Base-by-base conservation (phyloP, 106 monocot genomes). In the Iris macrosiphon region DNA sequence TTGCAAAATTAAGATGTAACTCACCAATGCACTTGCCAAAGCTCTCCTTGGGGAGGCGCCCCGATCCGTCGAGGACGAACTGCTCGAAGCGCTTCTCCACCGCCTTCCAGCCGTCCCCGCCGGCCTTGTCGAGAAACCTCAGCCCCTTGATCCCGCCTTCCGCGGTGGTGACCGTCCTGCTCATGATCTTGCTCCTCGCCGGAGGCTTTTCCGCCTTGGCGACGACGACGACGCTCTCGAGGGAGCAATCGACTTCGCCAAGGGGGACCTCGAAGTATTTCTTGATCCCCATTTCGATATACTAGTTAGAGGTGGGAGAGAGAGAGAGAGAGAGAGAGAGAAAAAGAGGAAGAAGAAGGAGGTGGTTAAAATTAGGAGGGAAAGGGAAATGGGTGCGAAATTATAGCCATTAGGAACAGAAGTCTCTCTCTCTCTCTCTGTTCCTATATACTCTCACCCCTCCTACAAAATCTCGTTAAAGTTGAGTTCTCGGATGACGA, bases 21-120 rank as follows among this genome's bases (percentile, higher is more conserved):
- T 70, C 31, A 87, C 96, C 96, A 49, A 98, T 96, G 72, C 96
- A 90, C 12, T 35, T 66, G 4, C 84, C 96, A 48, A 90, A 98
- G 39, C 74, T 74, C 50, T 91, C 90, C 67, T 77, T 87, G 4
- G 21, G 44, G 4, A 98, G 77, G 46, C 66, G 52, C 0, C 40
- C 57, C 6, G 7, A 38, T n/a, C 79, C 82, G 12, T 49, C 64
- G 20, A 45, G 38, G 25, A 66, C 69, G 21, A 78, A 76, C 25
- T 83, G 65, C 9, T 72, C 55, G 56, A 98, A 98, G 45, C 75
- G 45, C 64, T 77, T 86, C 66, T 83, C 79, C 14, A 83, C 77
- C 2, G 69, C 45, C 50, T 62, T 79, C 90, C 90, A 98, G 20
- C 81, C 78, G 6, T 64, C 61, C 17, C 61, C 64, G 2, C 59